Evolutionary conservation across 1,284 basidiomycete genomes (phyloP), one percentile per base, ranked within the genome.

Genomic region (Melampsora americana): DNA sequence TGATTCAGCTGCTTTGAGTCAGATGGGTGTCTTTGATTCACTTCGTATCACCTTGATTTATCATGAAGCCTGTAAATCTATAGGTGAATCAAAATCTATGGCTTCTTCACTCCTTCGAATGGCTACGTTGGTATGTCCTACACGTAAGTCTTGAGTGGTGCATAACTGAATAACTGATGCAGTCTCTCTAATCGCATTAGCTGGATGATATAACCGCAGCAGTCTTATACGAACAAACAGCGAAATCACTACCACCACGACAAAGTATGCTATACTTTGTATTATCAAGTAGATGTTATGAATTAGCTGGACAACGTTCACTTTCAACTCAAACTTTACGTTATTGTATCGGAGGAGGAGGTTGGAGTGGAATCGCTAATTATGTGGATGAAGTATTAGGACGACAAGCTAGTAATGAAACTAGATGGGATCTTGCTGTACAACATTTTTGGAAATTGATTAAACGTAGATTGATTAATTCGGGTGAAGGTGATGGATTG

Each of bases 161-260:
- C n/a, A n/a, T n/a, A n/a, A n/a, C n/a, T n/a, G n/a, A n/a, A n/a
- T n/a, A n/a, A n/a, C n/a, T n/a, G n/a, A n/a, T n/a, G 5, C 23
- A 53, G 4, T 53, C 18, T 14, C 5, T 26, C 12, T 18, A 5
- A 28, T 28, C 18, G n/a, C 6, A 75, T 11, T 39, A 75, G 72
- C 60, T 67, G n/a, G 59, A 62, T 48, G 66, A 61, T 11, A 23
- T 68, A 59, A 67, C 44, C 39, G 66, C 72, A n/a, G 72, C 62
- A 14, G 42, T 75, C 30, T 59, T 75, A 39, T 67, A 67, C 44
- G 72, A 75, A 32, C 65, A 75, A 68, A 56, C 65, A 28, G 50
- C 66, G 4, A 53, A 50, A 11, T 53, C 67, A 18, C 46, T 68
- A 0, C 53, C 65, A n/a, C 42, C 59, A 18, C 65, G 72, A 1